Base-by-base conservation (phyloP, 768 basidiomycete genomes). In the Amanita molliuscula region DNA sequence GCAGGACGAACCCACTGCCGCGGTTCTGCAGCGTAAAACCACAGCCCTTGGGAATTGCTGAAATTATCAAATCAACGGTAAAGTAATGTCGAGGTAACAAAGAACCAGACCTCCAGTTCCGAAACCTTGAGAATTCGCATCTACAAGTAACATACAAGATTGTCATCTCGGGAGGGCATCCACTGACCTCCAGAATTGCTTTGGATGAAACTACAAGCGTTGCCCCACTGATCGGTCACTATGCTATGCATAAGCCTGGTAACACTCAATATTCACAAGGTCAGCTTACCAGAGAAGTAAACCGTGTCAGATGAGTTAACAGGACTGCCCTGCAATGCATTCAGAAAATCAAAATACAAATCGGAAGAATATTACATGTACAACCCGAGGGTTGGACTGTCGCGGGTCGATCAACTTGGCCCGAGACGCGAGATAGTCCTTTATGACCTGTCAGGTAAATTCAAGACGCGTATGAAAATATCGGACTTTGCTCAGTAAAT, bases 1-100 rank as follows among this genome's bases (percentile, higher is more conserved):
- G 72, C 20, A 97, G 70, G 6, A 79, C 72, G 63, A 99, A 99
- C 4, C 87, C 84, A 9, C 81, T 73, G 1, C 96, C 96, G 50
- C 96, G 77, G 65, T 96, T 96, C 66, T 99, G 96, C 11, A 99
- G 75, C 0, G 93, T 96, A 64, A 99, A 99, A 0, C 96, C 96
- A 58, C 93, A 96, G 0, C 85, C 92, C 57, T 88, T 84, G 0
- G 96, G 96, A 34, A 99, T 73, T 28, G 95, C 95, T 79, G 60
- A 57, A 16, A 47, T 8, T 51, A n/a, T 38, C 15, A 40, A 40
- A 38, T 54, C 29, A 52, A 28, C 46, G 18, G 11, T 37, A 4
- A 10, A 28, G 46, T 13, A 40, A 33, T n/a, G 36, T 10, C 1
- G 20, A 20, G 11, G 40, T 29, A n/a, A 28, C 37, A 31, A 36